Evolutionary conservation across 306 rosid genomes (phyloP), one percentile per base, ranked within the genome.

Genomic region (Potentilla sterilis): DNA sequence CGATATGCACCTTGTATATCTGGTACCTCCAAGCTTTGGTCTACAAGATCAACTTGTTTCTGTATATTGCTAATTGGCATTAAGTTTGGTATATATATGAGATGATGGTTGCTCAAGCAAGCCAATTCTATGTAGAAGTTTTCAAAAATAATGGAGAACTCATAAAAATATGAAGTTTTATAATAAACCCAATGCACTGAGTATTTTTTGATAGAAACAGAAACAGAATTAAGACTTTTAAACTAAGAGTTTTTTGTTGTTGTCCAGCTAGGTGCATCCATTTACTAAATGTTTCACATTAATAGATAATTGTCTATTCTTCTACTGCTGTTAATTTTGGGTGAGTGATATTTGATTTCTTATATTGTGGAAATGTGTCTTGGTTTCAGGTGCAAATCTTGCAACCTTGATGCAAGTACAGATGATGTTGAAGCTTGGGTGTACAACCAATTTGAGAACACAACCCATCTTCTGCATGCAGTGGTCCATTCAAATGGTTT

Each of bases 361-460:
- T 54, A 55, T 41, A 22, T 71, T 41, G 21, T 22, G 19, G 66
- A 44, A 32, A 64, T 59, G 40, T 32, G 18, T 67, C 58, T 83
- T 71, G n/a, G 8, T 75, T 75, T 72, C 85, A 95, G 99, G 89
- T 95, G 99, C 86, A 95, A 92, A 82, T 92, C 97, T 38, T 95
- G 99, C 88, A 92, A 92, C 82, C 96, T 87, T 64, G 96, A 86
- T 78, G 88, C 96, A 13, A 95, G 91, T 73, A 84, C 93, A 18
- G 90, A 92, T 74, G 96, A 92, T 75, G 93, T 92, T 41, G 97
- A 95, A 79, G 97, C 92, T 67, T 95, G 99, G 99, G 93, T 92
- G 67, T 92, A 87, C 78, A 78, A 82, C 77, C 98, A 95, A 82
- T 87, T 95, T 54, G 99, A 92, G 84, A 92, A 92, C 83, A 92